phyloP scores from a whole-genome alignment of 1,284 basidiomycete species.

The Tilletia walkeri region DNA sequence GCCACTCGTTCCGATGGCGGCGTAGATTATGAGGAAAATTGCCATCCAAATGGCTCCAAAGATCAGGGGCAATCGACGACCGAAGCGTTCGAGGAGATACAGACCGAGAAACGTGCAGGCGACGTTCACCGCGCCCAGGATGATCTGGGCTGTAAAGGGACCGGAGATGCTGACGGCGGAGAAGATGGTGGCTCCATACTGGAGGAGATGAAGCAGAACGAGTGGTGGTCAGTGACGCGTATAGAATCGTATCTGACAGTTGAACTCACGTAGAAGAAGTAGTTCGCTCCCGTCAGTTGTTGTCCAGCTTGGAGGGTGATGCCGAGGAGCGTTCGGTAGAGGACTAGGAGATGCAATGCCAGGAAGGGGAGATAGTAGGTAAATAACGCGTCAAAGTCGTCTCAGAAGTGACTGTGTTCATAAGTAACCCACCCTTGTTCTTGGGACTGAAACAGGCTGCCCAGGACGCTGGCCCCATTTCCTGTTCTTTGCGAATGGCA shows the following conservation, averaged over 20 bases:
- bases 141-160: constrained; percentile 67
- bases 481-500: constrained; percentile 33
- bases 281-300: constrained; percentile 69
- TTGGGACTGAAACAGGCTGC: constrained; percentile 47
- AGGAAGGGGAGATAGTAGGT: background rate
- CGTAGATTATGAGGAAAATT: constrained; percentile 74
- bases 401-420: background rate
- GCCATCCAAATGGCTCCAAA: constrained; percentile 64
- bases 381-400: background rate
- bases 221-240: too few relatives aligned
- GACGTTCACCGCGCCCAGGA: constrained; percentile 65
- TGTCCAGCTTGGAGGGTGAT: constrained; percentile 72
- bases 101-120: constrained; percentile 65
- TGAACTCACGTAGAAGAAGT: constrained; percentile 59
- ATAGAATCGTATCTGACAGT: too few relatives aligned
- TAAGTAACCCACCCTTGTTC: constrained; percentile 26
- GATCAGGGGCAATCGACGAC: constrained; percentile 62
- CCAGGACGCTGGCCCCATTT: constrained; percentile 33
- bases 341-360: too few relatives aligned
- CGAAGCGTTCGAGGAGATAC: constrained; percentile 64
- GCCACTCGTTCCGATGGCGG: constrained; percentile 69
- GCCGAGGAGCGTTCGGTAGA: constrained; percentile 57
- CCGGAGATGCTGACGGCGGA: constrained; percentile 65
- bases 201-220: too few relatives aligned
- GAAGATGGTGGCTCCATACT: constrained; percentile 70